Conservation (phyloP, 2,329 filamentous ascomycete species). For the Penicillium janthinellum region DNA sequence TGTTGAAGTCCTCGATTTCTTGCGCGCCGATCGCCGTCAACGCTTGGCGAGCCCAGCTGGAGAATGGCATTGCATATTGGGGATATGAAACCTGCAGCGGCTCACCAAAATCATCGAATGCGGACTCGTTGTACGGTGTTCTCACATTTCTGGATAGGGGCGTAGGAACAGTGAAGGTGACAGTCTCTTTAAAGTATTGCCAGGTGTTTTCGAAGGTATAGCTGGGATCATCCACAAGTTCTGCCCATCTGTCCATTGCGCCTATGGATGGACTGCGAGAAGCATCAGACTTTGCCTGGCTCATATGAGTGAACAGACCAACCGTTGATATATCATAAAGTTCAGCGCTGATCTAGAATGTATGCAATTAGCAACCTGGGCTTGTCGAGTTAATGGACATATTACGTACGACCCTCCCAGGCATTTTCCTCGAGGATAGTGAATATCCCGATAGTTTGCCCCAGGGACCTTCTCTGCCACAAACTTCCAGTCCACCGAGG, state of each 20-base stretch:
- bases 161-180: conserved; percentile 32
- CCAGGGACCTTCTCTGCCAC: conserved; percentile 50
- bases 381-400: neutral
- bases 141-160: conserved; percentile 24
- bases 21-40: conserved; percentile 47
- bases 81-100: conserved; percentile 49
- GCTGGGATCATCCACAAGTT: conserved; percentile 33
- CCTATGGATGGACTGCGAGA: conserved; percentile 27
- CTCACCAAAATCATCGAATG: conserved; percentile 34
- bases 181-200: conserved; percentile 33
- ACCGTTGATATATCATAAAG: conserved; percentile 39
- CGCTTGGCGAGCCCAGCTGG: conserved; percentile 40
- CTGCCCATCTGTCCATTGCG: conserved; percentile 37
- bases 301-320: neutral
- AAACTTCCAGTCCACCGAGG: conserved; percentile 55
- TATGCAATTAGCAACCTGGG: neutral
- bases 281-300: neutral
- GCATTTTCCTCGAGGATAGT: conserved; percentile 34
- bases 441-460: conserved; percentile 45
- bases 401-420: conserved; percentile 33
- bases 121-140: conserved; percentile 27
- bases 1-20: conserved; percentile 44
- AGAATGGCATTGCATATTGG: conserved; percentile 43
- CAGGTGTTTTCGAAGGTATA: conserved; percentile 36
- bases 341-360: conserved; percentile 34